A percentile compares a stretch with the other conserved stretches of the same genome.
These are phyloP conservation scores for Fusarium cicatricum DNA, from an alignment of 2,329 filamentous ascomycete species.

Conservation along the genomic window DNA sequence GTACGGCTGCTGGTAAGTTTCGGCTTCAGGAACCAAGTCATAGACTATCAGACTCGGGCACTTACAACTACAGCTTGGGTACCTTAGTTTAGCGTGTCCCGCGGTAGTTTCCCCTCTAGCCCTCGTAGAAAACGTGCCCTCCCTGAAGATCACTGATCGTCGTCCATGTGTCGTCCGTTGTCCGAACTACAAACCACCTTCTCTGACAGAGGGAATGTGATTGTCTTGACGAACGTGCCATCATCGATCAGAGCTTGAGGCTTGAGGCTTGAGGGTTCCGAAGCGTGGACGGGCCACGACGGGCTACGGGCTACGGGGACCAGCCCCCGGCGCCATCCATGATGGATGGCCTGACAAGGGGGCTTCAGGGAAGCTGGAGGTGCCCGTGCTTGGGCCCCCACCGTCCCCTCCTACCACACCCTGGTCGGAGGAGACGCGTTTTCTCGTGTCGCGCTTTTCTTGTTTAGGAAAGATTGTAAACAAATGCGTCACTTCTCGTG, in stretches of 20 bases:
- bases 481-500: conserved; percentile 48
- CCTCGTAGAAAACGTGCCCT: conserved; percentile 25
- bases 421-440: conserved; percentile 45
- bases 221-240: conserved; percentile 31
- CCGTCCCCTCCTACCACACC: conserved; percentile 25
- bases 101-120: conserved; percentile 12
- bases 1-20: conserved; percentile 7
- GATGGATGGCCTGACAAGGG: conserved; percentile 28
- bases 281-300: conserved; percentile 20
- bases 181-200: conserved; percentile 19
- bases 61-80: conserved; percentile 4
- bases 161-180: conserved; percentile 22
- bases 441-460: conserved; percentile 44
- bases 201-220: conserved; percentile 37
- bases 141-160: conserved; percentile 28
- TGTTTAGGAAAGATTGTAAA: conserved; percentile 46
- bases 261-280: conserved; percentile 20
- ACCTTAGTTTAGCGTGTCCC: conserved; percentile 1
- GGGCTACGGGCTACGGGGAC: conserved; percentile 29
- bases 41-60: conserved; percentile 14
- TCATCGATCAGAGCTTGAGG: conserved; percentile 24
- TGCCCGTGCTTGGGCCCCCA: conserved; percentile 27
- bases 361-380: conserved; percentile 20
- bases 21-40: conserved; percentile 11
- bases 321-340: conserved; percentile 31